Percentiles rank a stretch among this genome's conserved stretches.
phyloP scores from a whole-genome alignment of 345 rosid species.

The Aegle marmelos region DNA sequence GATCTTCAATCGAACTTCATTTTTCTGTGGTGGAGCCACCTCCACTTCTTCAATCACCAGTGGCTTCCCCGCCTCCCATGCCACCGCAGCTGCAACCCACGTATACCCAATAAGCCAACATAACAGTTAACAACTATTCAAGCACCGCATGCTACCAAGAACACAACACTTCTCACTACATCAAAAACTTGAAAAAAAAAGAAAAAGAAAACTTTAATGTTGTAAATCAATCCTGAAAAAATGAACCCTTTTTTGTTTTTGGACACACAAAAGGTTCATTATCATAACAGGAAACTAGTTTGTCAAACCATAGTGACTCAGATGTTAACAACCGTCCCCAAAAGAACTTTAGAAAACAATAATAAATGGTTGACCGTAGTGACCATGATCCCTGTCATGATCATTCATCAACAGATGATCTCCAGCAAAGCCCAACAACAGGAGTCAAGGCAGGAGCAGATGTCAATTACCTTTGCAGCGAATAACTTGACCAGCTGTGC shows the following conservation, averaged over 20 bases:
- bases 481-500: conserved; percentile 2
- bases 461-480: background rate
- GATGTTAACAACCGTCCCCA: background rate
- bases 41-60: conserved; percentile 77
- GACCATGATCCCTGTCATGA: background rate
- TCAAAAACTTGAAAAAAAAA: background rate
- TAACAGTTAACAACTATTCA: background rate
- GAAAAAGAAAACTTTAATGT: no score
- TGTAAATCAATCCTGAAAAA: background rate
- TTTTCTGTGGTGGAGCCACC: conserved; percentile 83
- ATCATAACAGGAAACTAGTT: background rate
- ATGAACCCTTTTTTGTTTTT: background rate
- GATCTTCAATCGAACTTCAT: conserved; percentile 81
- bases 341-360: background rate
- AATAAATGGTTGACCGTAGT: background rate
- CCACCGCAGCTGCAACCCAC: conserved; percentile 61
- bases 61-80: conserved; percentile 96
- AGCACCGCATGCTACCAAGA: background rate
- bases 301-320: background rate
- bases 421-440: background rate
- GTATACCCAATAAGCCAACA: background rate
- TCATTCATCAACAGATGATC: background rate
- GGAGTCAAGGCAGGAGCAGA: background rate
- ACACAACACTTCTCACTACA: background rate
- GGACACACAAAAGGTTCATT: background rate